Evolutionary conservation across 345 rosid species (phyloP), one percentile per base, ranked within the genome.

Genomic region (Eucalyptus tenuipes): DNA sequence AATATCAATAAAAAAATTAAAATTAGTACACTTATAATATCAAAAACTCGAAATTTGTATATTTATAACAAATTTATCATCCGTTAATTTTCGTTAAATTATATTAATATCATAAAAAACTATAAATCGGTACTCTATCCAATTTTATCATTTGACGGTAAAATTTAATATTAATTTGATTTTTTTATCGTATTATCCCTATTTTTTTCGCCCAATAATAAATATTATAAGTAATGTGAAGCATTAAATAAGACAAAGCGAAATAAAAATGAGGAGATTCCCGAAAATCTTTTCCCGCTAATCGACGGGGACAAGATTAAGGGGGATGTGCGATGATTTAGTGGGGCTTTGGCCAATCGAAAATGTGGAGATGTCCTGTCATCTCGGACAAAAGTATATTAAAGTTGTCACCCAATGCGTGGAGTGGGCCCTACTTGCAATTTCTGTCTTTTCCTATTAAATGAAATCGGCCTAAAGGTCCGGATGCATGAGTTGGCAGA

Each of bases 71-170:
- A 55, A 55, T 55, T 55, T 55, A 55, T 0, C 3, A 0, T 55
- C 4, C 3, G 0, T 55, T 10, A 2, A 0, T 55, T 55, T 22
- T 25, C 5, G 6, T 22, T 9, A 22, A 55, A 55, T 55, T 55
- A 55, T 0, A 55, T 55, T 55, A 55, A 24, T 55, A 55, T 55
- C 4, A 55, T 24, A 2, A 55, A 24, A 55, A 55, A 24, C 0
- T 1, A 55, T 25, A 24, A 55, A 55, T 24, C 1, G 3, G 0
- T 4, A 55, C 2, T 20, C 25, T 8, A 55, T 55, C 13, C 0
- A 55, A 24, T 2, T 24, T 0, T 24, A 4, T 24, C 3, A 24
- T 55, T 55, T 22, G 29, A 24, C 1, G 1, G 2, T 55, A 24
- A 9, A 55, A 55, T 55, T 55, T 25, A 24, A 10, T 27, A 55